Conservation (phyloP, 495 filamentous ascomycete species). For the Daldinia concentrica region DNA sequence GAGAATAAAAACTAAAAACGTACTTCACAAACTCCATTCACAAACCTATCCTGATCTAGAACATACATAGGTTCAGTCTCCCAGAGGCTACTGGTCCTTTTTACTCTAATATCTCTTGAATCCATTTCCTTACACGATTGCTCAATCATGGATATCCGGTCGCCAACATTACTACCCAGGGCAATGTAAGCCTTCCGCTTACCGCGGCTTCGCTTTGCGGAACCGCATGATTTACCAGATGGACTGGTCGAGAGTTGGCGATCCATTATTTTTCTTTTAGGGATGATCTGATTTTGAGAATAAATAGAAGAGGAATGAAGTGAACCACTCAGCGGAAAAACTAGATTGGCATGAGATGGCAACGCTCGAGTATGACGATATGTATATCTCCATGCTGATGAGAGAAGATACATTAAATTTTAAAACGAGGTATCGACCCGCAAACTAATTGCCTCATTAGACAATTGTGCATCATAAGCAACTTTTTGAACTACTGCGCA, state of each 20-base stretch:
- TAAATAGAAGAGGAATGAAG: background rate
- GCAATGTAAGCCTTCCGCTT: slow-evolving; percentile 75
- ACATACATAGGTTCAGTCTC: slow-evolving; percentile 98
- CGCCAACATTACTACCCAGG: slow-evolving; percentile 91
- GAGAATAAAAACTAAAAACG: slow-evolving; percentile 40
- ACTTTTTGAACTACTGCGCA: slow-evolving; percentile 8
- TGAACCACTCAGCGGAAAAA: background rate
- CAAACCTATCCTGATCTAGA: slow-evolving; percentile 82
- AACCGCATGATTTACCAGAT: slow-evolving; percentile 15
- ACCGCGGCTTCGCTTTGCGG: slow-evolving; percentile 15
- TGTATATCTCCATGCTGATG: slow-evolving; percentile 40
- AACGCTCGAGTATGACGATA: slow-evolving; percentile 29
- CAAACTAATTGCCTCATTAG: slow-evolving; percentile 31
- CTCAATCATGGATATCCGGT: slow-evolving; percentile 84
- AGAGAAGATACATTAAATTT: slow-evolving; percentile 37
- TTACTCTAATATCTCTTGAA: slow-evolving; percentile 72
- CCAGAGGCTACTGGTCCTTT: slow-evolving; percentile 86
- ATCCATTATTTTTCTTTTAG: slow-evolving; percentile 21
- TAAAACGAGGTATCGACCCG: slow-evolving; percentile 10
- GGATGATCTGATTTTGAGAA: background rate
- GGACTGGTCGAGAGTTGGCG: slow-evolving; percentile 28
- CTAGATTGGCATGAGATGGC: slow-evolving; percentile 14
- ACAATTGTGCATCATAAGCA: slow-evolving; percentile 2
- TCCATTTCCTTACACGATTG: slow-evolving; percentile 81
- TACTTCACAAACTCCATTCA: slow-evolving; percentile 96